Conservation (phyloP, 2,329 filamentous ascomycete genomes). For the Parastagonospora avenae region DNA sequence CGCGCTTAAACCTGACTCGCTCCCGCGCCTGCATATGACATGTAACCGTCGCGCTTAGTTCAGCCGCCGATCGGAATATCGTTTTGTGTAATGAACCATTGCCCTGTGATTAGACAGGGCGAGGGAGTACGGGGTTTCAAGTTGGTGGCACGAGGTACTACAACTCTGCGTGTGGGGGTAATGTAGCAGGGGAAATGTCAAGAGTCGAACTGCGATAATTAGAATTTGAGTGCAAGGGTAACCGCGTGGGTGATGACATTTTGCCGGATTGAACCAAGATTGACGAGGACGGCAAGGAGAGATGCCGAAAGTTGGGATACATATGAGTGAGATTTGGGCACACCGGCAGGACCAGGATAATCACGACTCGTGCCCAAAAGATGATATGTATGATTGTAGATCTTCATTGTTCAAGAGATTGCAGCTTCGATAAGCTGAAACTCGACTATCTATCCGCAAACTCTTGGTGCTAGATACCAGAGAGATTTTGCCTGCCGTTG, state of each 20-base stretch:
- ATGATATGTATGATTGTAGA: not conserved
- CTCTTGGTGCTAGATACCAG: conserved; percentile 13
- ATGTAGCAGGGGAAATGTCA: too few species aligned
- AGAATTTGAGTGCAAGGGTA: not conserved
- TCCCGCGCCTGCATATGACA: too few species aligned
- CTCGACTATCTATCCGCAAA: conserved; percentile 15
- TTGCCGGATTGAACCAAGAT: not conserved
- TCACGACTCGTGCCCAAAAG: too few species aligned
- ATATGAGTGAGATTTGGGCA: not conserved
- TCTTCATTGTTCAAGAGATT: conserved; percentile 17
- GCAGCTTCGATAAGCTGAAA: conserved; percentile 15
- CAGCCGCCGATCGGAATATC: not conserved
- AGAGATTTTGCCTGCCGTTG: conserved; percentile 11
- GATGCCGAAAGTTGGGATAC: not conserved
- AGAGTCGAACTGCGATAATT: too few species aligned
- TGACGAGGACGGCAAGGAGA: not conserved
- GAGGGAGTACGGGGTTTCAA: not conserved
- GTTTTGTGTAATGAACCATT: not conserved
- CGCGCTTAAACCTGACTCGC: too few species aligned
- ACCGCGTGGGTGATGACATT: not conserved
- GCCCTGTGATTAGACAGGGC: not conserved
- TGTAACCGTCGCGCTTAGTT: not conserved
- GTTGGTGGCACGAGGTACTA: not conserved
- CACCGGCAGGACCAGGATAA: too few species aligned
- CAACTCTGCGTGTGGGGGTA: not conserved